Evolutionary conservation across 148 eudicot species (phyloP).

Genomic region (Chenopodium quinoa): DNA sequence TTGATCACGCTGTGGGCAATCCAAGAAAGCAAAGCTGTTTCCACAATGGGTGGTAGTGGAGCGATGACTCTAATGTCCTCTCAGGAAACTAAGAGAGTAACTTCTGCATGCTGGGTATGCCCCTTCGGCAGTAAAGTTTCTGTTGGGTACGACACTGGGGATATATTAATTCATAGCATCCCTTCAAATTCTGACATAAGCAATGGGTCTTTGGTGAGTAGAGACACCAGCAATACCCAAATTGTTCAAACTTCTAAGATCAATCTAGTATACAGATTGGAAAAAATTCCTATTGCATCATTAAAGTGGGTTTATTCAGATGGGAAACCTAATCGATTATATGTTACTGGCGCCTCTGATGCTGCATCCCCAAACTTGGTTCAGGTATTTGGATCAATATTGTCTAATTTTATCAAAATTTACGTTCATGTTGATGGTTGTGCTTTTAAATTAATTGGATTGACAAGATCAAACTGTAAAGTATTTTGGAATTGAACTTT

Average conservation of each 20-base stretch:
- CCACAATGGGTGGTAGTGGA: conserved; percentile 56
- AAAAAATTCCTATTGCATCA: conserved; percentile 66
- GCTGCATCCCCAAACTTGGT: conserved; percentile 49
- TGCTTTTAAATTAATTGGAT: neutral
- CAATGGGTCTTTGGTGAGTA: conserved; percentile 31
- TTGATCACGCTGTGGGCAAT: conserved; percentile 73
- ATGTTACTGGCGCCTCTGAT: conserved; percentile 65
- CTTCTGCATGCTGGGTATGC: conserved; percentile 89
- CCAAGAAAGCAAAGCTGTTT: conserved; percentile 66
- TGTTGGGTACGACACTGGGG: conserved; percentile 82
- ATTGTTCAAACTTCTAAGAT: conserved; percentile 61
- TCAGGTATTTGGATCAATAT: conserved; percentile 57
- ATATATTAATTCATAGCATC: conserved; percentile 58
- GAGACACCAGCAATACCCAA: conserved; percentile 35
- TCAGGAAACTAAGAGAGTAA: conserved; percentile 73
- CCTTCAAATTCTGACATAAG: conserved; percentile 38
- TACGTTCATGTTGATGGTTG: neutral
- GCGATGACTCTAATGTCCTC: conserved; percentile 36
- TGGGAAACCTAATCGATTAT: conserved; percentile 76
- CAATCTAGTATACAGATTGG: conserved; percentile 82
- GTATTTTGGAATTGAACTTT: neutral
- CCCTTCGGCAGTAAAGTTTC: conserved; percentile 79
- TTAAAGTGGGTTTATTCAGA: conserved; percentile 71
- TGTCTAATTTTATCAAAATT: neutral
- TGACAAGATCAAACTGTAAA: conserved; percentile 1